Base-by-base conservation (phyloP, 1,284 basidiomycete species). In the Cryptococcus amylolentus region DNA sequence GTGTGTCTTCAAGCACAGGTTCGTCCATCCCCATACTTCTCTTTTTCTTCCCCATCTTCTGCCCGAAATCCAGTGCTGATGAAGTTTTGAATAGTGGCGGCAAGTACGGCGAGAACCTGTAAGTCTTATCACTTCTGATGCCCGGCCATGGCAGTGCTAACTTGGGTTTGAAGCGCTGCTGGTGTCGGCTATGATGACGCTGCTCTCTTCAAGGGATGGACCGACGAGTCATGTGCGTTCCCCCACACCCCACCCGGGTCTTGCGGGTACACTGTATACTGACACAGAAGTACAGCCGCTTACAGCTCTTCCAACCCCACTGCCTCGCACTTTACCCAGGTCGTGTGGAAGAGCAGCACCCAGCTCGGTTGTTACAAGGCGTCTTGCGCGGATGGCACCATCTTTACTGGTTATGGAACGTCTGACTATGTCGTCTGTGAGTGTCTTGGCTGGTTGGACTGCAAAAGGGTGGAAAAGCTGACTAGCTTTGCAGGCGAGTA, bases 281-380 rank as follows among this genome's bases (percentile, higher is more conserved):
- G 31, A 35, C 31, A 10, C 31, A 10, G 31, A 3, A 23, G 23
- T 23, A 35, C 38, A 66, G 66, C 67, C 16, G 28, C 56, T 41
- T 73, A 70, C 64, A 59, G 66, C 44, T 61, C 61, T 52, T 60
- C 55, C 50, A 64, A 58, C 47, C 73, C 73, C 9, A 58, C 58
- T 37, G 67, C 57, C 57, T 49, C 71, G 20, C 73, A 77, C 56
- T 77, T 70, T 57, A 75, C 73, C 44, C 67, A 67, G 10, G 62
- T 72, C 49, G 73, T 77, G 18, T 77, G 75, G 75, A 72, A 77
- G 61, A 59, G 26, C 14, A 72, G 72, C 13, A 66, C 64, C 18
- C 39, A 68, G 52, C 35, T 77, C 28, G 75, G 75, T 13, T 76
- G 74, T 51, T 71, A 63, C 1, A 44, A 53, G 12, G 49, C 59